Evolutionary conservation across 2,329 filamentous ascomycete species (phyloP).

Genomic region (Beauveria australis): DNA sequence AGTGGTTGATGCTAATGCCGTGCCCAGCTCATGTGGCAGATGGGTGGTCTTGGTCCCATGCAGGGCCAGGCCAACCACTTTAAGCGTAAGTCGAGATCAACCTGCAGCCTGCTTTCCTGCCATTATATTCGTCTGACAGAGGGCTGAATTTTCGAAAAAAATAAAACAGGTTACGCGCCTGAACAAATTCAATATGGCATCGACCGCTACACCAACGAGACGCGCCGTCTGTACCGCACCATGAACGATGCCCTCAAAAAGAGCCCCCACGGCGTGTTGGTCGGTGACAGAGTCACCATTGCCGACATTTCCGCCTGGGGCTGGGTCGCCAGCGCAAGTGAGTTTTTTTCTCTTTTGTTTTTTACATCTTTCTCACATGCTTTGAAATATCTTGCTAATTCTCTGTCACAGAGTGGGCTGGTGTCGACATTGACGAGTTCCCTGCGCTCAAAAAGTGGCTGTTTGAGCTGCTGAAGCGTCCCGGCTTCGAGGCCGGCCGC

Average conservation of each 20-base stretch:
- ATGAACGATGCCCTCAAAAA: slow-evolving; percentile 62
- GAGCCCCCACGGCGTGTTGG: slow-evolving; percentile 48
- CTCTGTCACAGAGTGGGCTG: slow-evolving; percentile 27
- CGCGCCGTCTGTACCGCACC: slow-evolving; percentile 70
- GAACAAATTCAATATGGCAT: slow-evolving; percentile 78
- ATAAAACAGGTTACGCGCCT: slow-evolving; percentile 60
- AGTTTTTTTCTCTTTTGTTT: slow-evolving; percentile 10
- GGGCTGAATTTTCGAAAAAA: neutral
- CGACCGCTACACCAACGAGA: slow-evolving; percentile 75
- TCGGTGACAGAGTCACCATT: slow-evolving; percentile 62
- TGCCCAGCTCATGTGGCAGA: slow-evolving; percentile 58
- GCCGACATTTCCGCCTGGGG: slow-evolving; percentile 77
- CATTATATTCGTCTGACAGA: neutral
- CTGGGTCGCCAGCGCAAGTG: slow-evolving; percentile 56
- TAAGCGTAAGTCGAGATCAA: slow-evolving; percentile 37
- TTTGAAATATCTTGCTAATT: neutral
- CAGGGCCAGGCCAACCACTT: slow-evolving; percentile 80
- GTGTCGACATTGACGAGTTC: slow-evolving; percentile 61
- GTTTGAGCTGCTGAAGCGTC: slow-evolving; percentile 57
- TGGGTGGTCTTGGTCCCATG: slow-evolving; percentile 75
- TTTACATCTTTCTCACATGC: no score
- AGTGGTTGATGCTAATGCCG: neutral
- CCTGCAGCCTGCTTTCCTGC: no score
- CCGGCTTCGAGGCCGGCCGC: slow-evolving; percentile 66
- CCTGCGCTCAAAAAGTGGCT: slow-evolving; percentile 72